Evolutionary conservation across 345 rosid species (phyloP).

Genomic region (Clausena lansium): DNA sequence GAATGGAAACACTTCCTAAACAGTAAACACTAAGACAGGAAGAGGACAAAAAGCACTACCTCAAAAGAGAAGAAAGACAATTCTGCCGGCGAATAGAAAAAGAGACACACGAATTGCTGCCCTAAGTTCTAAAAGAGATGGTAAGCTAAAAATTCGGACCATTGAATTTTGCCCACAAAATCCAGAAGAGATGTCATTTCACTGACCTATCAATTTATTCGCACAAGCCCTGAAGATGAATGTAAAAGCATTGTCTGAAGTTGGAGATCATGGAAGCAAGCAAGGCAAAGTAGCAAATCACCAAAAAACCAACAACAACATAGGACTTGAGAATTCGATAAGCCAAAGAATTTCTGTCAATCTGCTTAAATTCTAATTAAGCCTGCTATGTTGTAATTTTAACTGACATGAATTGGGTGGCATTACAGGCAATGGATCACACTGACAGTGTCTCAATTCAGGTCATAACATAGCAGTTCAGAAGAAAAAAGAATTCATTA

Average conservation of each 20-base stretch:
- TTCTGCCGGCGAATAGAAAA: background rate
- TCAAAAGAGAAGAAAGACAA: background rate
- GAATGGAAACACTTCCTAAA: background rate
- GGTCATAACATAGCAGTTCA: background rate
- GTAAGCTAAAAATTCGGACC: background rate
- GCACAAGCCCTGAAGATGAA: background rate
- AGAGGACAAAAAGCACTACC: background rate
- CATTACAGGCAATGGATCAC: background rate
- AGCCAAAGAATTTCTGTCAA: background rate
- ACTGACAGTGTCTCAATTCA: background rate
- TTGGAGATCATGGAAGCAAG: background rate
- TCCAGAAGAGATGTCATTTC: background rate
- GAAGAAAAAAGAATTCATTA: background rate
- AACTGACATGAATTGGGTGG: background rate
- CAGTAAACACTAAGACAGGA: background rate
- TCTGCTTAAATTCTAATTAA: background rate
- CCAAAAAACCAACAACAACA: background rate
- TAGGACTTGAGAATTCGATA: background rate
- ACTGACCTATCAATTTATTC: background rate
- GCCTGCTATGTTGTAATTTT: background rate
- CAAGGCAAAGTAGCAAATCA: background rate
- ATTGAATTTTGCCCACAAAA: background rate
- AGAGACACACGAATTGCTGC: background rate
- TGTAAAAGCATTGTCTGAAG: background rate
- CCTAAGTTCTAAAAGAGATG: background rate